Base-by-base conservation (phyloP, 2,329 filamentous ascomycete species). In the Colletotrichum spinosum region DNA sequence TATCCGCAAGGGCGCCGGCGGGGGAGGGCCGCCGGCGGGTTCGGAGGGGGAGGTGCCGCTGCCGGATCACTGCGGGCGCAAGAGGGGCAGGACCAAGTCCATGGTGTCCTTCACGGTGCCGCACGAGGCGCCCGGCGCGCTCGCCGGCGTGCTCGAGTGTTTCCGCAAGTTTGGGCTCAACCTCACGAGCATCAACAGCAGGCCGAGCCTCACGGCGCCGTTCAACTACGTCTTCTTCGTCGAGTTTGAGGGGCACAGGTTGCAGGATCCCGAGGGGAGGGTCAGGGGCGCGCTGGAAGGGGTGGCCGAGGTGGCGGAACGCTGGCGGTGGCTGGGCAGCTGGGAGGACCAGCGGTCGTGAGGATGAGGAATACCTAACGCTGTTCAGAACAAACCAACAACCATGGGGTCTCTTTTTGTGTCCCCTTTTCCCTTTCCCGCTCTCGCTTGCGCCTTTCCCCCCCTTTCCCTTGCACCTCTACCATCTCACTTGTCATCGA, bases 181-280 rank as follows among this genome's bases (percentile, higher is more conserved):
- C 75, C 80, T 98, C 70, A 97, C 94, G 37, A 95, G 91, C 76
- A 97, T 98, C 77, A 94, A 94, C 75, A 94, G 92, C 69, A 81
- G 95, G 69, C 95, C 95, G 6, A 94, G 92, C 72, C 86, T 92
- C 60, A 81, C 86, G 44, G 80, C 82, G 70, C 88, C 91, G 17
- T 98, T 97, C 87, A 90, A 97, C 75, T 98, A 98, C 79, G 87
- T 97, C 42, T 97, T 98, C 80, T 94, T 98, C 74, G 90, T 97
- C 37, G 95, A 98, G 81, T 94, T 97, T 72, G 87, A 91, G 75
- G 90, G 91, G 1, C 84, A 88, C 75, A 80, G 79, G 69, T 71
- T 76, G 60, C 76, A 79, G 53, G 87, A 88, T 70, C 81, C 82
- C 2, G 82, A 84, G 56, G 85, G 83, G 4, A 81, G 83, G 67